These are phyloP conservation scores for Colletotrichum echinochloae DNA, from an alignment of 2,329 filamentous ascomycete species.

Conservation along the genomic window DNA sequence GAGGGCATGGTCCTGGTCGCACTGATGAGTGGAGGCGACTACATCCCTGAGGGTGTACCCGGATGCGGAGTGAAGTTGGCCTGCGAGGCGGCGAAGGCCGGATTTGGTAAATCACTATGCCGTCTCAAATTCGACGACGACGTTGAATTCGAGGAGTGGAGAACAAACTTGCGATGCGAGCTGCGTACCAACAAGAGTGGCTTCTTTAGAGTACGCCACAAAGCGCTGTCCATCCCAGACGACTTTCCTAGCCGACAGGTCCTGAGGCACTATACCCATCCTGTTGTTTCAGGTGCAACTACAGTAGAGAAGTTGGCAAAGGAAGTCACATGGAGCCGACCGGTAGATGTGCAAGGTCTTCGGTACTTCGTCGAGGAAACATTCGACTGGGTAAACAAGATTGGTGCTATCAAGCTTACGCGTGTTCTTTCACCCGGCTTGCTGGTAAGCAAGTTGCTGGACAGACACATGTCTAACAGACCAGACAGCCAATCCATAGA, in stretches of 20 bases:
- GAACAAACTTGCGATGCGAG: constrained; percentile 77
- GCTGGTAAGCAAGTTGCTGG: constrained; percentile 70
- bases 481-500: constrained; percentile 30
- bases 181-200: constrained; percentile 85
- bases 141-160: constrained; percentile 75
- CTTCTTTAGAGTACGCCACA: constrained; percentile 82
- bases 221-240: constrained; percentile 79
- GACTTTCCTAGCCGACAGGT: constrained; percentile 84
- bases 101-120: constrained; percentile 84
- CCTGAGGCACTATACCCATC: constrained; percentile 88
- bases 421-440: constrained; percentile 82
- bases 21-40: constrained; percentile 95
- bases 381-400: constrained; percentile 86
- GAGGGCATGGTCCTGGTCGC: constrained; percentile 95
- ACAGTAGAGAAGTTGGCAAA: constrained; percentile 66
- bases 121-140: constrained; percentile 70
- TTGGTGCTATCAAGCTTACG: constrained; percentile 87
- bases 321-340: constrained; percentile 69
- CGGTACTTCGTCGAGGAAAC: constrained; percentile 81
- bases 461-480: constrained; percentile 50
- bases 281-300: constrained; percentile 76
- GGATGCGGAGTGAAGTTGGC: constrained; percentile 90
- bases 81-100: constrained; percentile 88
- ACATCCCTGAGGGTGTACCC: constrained; percentile 87
- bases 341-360: constrained; percentile 74